Conservation (phyloP, 2,329 filamentous ascomycete species). For the Penicillium sp. region DNA sequence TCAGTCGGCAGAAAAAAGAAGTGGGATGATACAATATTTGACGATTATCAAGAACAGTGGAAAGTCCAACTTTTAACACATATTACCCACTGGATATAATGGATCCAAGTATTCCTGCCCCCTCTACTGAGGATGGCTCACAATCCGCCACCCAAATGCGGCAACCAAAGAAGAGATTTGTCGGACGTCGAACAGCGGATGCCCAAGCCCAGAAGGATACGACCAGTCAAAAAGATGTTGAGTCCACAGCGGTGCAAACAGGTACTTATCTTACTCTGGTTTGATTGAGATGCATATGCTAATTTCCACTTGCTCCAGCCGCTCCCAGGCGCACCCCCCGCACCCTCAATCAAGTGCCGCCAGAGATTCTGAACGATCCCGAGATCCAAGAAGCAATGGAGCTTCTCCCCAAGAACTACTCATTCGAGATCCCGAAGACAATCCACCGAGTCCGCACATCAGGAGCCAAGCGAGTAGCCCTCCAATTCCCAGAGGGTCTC, state of each 20-base stretch:
- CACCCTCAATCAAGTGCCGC: constrained; percentile 85
- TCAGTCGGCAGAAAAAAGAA: constrained; percentile 17
- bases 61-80: background rate
- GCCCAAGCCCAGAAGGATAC: constrained; percentile 54
- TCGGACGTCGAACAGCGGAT: constrained; percentile 72
- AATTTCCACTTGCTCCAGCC: constrained; percentile 47
- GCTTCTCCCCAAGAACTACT: constrained; percentile 91
- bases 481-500: constrained; percentile 97
- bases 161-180: constrained; percentile 89
- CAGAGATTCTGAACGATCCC: constrained; percentile 78
- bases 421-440: constrained; percentile 97
- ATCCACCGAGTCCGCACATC: constrained; percentile 86
- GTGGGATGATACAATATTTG: constrained; percentile 12
- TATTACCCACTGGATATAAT: background rate
- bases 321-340: constrained; percentile 70
- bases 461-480: constrained; percentile 74
- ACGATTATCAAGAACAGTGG: background rate
- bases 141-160: constrained; percentile 34
- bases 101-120: background rate
- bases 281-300: background rate
- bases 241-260: constrained; percentile 53
- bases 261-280: constrained; percentile 23
- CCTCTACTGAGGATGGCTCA: background rate
- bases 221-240: constrained; percentile 60
- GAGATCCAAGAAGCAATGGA: constrained; percentile 84